Evolutionary conservation across 2,329 filamentous ascomycete species (phyloP), one percentile per base, ranked within the genome.

Genomic region (Graphilbum ipis-grandicollis): DNA sequence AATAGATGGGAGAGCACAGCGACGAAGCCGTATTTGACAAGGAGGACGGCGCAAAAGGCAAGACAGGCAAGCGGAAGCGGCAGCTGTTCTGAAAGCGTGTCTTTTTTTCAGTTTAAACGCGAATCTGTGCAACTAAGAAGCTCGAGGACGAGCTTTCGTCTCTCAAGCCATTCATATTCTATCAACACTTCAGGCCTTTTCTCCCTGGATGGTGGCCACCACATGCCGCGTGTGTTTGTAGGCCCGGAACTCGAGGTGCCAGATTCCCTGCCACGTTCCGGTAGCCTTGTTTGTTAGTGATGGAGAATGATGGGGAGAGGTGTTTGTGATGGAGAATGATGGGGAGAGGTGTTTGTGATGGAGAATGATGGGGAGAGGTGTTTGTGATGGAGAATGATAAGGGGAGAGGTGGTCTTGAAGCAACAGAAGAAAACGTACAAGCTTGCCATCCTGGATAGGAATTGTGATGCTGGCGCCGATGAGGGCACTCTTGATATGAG

Each of bases 151-250:
- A n/a, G n/a, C n/a, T n/a, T n/a, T n/a, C n/a, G n/a, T n/a, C n/a
- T n/a, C n/a, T n/a, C n/a, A n/a, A n/a, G n/a, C n/a, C n/a, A n/a
- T n/a, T n/a, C n/a, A n/a, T n/a, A n/a, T n/a, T n/a, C n/a, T n/a
- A n/a, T n/a, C n/a, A n/a, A n/a, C n/a, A n/a, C 21, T 22, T 41
- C 33, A 43, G 5, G 37, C 34, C 54, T 75, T 75, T 61, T 94
- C 81, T 31, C 88, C 90, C 56, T 96, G 86, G 43, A 96, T 92
- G 2, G 90, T 96, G 37, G 88, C 88, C 43, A 98, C 77, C 12
- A 96, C 71, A 53, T 75, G 80, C 50, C 90, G 71, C 44, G 72
- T 65, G 57, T 94, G 86, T 57, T 73, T 83, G 47, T 63, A 63
- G 9, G 65, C 69, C 39, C 88, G 68, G 54, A 96, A 96, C 58